Evolutionary conservation across 73 alveolate genomes (phyloP), one percentile per base, ranked within the genome.

Genomic region (Paramecium bursaria): DNA sequence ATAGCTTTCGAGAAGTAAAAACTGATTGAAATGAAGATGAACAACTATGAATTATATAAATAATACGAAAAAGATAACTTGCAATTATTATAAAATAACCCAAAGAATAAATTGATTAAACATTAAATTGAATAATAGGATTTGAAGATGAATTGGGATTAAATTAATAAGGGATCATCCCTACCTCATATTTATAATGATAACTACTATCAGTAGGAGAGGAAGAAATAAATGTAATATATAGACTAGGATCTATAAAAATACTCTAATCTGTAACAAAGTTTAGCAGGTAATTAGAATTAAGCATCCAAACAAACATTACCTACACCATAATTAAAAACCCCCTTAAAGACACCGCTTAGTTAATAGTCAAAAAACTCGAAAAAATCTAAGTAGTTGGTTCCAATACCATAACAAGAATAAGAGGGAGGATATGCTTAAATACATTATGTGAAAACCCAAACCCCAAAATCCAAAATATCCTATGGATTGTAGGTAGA

Each of bases 401-500:
- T 35, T 47, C 3, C 33, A 67, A 67, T 67, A 31, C 19, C 14
- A 31, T 0, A 67, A 67, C 44, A 25, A 42, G 0, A 4, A 39
- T 3, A 44, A 19, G 50, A 67, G 44, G 82, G 33, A 5, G 82
- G 82, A 21, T 67, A 67, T 44, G 26, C 82, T 0, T 67, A 67
- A 1, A 67, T 67, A 14, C 82, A 67, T 67, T 13, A 31, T 39
- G 44, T 23, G 33, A 67, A 67, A 67, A 67, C 82, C 1, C 35
- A 31, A 31, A 67, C 82, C 21, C 82, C 82, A 11, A 67, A 33
- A 42, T 67, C 82, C 4, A 67, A 67, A 67, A 13, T 39, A 44
- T 35, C 57, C n/a, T n/a, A n/a, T n/a, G n/a, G n/a, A n/a, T n/a
- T n/a, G n/a, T n/a, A n/a, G n/a, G n/a, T n/a, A n/a, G n/a, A n/a